Conservation (phyloP, 2,329 filamentous ascomycete species). For the Venturia pyrina region DNA sequence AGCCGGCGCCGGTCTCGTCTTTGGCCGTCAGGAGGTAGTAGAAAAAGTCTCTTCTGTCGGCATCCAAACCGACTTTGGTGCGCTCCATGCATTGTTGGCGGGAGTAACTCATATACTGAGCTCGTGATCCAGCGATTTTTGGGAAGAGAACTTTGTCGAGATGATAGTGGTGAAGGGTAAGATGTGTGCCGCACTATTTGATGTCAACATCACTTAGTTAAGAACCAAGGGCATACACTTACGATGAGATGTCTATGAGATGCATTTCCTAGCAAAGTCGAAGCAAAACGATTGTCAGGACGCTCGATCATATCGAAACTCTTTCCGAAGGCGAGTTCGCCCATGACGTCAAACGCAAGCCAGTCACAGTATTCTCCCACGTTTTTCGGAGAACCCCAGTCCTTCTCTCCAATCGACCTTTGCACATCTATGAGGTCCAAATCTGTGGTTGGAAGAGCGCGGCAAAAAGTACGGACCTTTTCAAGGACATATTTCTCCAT, state of each 20-base stretch:
- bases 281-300: slow-evolving; percentile 30
- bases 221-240: slow-evolving; percentile 15
- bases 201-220: slow-evolving; percentile 13
- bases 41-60: slow-evolving; percentile 37
- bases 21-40: slow-evolving; percentile 37
- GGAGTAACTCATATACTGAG: slow-evolving; percentile 34
- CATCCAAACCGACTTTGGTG: slow-evolving; percentile 30
- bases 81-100: slow-evolving; percentile 33
- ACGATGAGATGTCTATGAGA: slow-evolving; percentile 36
- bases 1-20: slow-evolving; percentile 33
- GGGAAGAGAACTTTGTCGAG: slow-evolving; percentile 35
- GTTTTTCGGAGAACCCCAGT: slow-evolving; percentile 34
- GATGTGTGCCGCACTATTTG: slow-evolving; percentile 31
- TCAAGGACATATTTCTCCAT: slow-evolving; percentile 37
- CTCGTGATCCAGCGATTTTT: slow-evolving; percentile 31
- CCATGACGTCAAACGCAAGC: slow-evolving; percentile 43
- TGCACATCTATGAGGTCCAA: slow-evolving; percentile 1
- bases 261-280: slow-evolving; percentile 32
- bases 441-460: slow-evolving; percentile 18
- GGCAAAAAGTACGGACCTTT: slow-evolving; percentile 31
- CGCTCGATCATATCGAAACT: slow-evolving; percentile 34
- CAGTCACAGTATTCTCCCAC: slow-evolving; percentile 35
- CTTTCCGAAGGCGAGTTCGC: slow-evolving; percentile 37
- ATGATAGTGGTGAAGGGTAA: slow-evolving; percentile 33
- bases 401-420: slow-evolving; percentile 15